Evolutionary conservation across 2,329 filamentous ascomycete genomes (phyloP).

Genomic region (Fusarium heterosporum): DNA sequence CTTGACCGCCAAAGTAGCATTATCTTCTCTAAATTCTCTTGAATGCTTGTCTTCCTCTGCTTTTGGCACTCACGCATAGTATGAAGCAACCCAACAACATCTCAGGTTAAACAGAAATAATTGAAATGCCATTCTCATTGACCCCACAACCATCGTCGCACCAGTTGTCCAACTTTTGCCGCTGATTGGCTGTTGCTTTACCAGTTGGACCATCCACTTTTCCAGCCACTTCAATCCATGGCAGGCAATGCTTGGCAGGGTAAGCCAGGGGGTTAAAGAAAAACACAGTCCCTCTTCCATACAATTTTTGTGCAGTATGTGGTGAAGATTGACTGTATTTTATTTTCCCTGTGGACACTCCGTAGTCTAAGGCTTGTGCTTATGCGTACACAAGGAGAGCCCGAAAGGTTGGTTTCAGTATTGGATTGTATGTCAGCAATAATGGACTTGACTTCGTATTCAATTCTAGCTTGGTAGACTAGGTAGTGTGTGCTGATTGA

Average conservation of each 20-base stretch:
- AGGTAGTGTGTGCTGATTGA: neutral
- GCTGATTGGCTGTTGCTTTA: conserved; percentile 18
- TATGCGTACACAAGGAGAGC: conserved; percentile 9
- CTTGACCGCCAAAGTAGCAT: conserved; percentile 9
- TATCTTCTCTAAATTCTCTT: neutral
- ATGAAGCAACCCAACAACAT: conserved; percentile 2
- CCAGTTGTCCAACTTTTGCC: conserved; percentile 2
- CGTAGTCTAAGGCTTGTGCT: conserved; percentile 19
- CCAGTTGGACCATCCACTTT: conserved; percentile 13
- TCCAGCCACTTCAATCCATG: conserved; percentile 33
- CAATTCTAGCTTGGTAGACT: neutral
- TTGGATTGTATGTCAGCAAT: no score
- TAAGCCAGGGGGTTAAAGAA: no score
- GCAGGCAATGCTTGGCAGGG: neutral
- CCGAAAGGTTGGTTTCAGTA: conserved; percentile 3
- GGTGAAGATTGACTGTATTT: no score
- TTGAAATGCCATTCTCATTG: conserved; percentile 8
- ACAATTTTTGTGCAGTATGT: no score
- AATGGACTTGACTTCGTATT: no score
- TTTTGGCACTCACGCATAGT: no score
- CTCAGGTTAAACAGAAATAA: neutral
- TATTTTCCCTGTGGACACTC: no score
- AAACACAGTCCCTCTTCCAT: no score
- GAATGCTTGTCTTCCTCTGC: neutral
- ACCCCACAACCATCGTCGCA: conserved; percentile 25